phyloP scores from a whole-genome alignment of 1,284 basidiomycete species.

The Austroboletus niveus region DNA sequence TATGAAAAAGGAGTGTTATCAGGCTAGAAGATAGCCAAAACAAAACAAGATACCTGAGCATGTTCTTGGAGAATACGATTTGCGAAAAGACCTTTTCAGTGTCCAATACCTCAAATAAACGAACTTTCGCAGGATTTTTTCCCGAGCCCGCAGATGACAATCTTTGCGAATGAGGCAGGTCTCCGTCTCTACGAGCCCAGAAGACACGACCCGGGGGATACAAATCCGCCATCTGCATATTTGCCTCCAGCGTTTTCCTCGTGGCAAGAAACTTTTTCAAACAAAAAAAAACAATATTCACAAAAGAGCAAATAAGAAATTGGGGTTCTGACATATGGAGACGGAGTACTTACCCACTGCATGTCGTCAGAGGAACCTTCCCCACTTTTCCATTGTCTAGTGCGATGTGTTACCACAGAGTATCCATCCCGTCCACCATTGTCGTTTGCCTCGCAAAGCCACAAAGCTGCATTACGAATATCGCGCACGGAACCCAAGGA shows the following conservation, averaged over 20 bases:
- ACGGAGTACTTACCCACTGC: constrained; percentile 55
- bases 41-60: constrained; percentile 59
- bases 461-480: constrained; percentile 69
- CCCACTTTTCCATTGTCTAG: constrained; percentile 57
- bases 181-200: constrained; percentile 72
- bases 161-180: constrained; percentile 50
- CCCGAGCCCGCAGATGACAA: constrained; percentile 11
- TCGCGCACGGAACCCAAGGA: constrained; percentile 78
- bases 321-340: neutral
- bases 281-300: neutral
- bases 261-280: constrained; percentile 63
- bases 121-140: constrained; percentile 44
- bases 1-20: constrained; percentile 28
- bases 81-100: constrained; percentile 76
- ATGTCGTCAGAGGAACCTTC: constrained; percentile 53
- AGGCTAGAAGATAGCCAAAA: neutral
- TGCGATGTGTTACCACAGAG: constrained; percentile 56
- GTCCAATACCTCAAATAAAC: constrained; percentile 72
- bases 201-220: constrained; percentile 79
- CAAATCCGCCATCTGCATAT: constrained; percentile 74
- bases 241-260: constrained; percentile 81
- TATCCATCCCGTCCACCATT: constrained; percentile 51
- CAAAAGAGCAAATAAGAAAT: constrained; percentile 5
- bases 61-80: constrained; percentile 76
- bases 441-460: constrained; percentile 73